Conservation (phyloP, 1,284 basidiomycete species). For the Pseudomicrostroma phylloplanum region DNA sequence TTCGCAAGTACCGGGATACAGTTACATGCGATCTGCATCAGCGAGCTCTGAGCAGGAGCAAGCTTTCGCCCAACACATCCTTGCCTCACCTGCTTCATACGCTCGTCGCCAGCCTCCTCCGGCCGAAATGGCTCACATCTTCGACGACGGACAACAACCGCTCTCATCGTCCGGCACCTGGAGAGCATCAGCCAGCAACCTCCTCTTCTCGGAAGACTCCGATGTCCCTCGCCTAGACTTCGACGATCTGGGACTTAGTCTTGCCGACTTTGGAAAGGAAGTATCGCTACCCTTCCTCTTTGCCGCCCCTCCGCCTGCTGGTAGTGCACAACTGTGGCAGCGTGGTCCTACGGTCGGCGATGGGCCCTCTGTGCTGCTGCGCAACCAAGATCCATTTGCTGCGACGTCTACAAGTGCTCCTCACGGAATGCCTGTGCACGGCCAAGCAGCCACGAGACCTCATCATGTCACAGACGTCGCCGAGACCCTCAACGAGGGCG, state of each 20-base stretch:
- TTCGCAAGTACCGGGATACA: neutral
- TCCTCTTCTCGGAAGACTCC: neutral
- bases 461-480: too few relatives aligned
- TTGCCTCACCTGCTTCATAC: too few relatives aligned
- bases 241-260: neutral
- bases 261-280: neutral
- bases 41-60: neutral
- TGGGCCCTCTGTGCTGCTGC: neutral
- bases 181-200: neutral
- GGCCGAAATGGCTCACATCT: neutral
- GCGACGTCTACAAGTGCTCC: neutral
- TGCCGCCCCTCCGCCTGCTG: neutral
- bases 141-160: neutral
- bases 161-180: too few relatives aligned
- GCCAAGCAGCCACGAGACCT: too few relatives aligned
- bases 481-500: too few relatives aligned
- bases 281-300: neutral
- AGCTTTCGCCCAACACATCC: too few relatives aligned
- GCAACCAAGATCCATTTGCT: neutral
- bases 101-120: too few relatives aligned
- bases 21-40: neutral
- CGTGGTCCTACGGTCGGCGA: neutral
- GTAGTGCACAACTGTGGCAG: neutral
- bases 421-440: too few relatives aligned
- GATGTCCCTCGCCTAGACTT: neutral